Base-by-base conservation (phyloP, 1,284 basidiomycete genomes). In the Blastosporella zonata region DNA sequence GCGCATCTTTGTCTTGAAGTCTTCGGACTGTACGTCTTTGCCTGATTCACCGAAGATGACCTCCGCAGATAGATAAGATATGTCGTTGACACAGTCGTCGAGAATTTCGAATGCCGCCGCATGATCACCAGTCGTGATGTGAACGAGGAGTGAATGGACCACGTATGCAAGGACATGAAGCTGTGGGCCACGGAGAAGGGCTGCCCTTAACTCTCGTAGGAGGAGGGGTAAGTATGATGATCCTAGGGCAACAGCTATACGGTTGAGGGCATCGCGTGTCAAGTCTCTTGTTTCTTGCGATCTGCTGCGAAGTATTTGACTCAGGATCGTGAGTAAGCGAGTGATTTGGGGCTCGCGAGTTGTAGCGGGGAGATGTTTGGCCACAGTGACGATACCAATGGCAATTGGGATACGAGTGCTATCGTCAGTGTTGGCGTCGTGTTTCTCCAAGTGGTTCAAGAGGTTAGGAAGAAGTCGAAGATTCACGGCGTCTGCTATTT, bases 21-120 rank as follows among this genome's bases (percentile, higher is more conserved):
- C 95, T 58, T 96, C 93, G 2, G 87, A 78, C 43, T 87, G 82
- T 0, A 91, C 87, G 61, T 98, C 93, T 64, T 93, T 92, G 8
- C 90, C 91, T 0, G 93, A 95, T 61, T 93, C 85, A 12, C 96
- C 96, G 62, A 98, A 98, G 46, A 98, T 80, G 49, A 98, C 96
- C 62, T 98, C 96, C 0, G 90, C 84, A 1, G 93, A 86, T 28
- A 97, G 73, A 59, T 90, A 81, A 0, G 89, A 85, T 1, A 92
- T 74, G 56, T 92, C 87, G 29, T 78, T 77, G 38, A 95, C 85
- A 53, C 88, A 87, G 15, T 79, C 77, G 59, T 97, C 93, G 0
- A 97, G 76, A 35, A 75, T 77, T 40, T 70, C 65, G 61, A 93
- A 90, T 0, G 61, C 45, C 50, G 64, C 54, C 2, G 70, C 67